Conservation (phyloP, 768 basidiomycete species). For the Podaxis carcinomalis region DNA sequence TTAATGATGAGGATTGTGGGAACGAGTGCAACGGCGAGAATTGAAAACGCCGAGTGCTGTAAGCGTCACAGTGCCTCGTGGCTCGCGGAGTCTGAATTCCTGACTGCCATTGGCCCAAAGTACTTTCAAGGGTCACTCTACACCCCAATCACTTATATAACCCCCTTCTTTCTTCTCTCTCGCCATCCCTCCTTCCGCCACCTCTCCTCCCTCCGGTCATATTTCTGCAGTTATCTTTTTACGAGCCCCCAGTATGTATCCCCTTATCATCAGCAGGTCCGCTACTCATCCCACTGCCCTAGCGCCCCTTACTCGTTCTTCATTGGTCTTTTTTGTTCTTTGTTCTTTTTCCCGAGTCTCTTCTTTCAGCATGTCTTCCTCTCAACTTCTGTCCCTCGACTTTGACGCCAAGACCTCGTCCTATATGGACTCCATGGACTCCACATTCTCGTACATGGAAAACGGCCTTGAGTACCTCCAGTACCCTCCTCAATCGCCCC, state of each 20-base stretch:
- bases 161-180: conserved; percentile 16
- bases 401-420: conserved; percentile 45
- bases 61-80: conserved; percentile 20
- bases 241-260: conserved; percentile 18
- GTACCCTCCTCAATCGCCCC: conserved; percentile 58
- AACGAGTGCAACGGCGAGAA: conserved; percentile 8
- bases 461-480: conserved; percentile 60
- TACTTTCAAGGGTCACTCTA: conserved; percentile 5
- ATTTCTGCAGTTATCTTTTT: conserved; percentile 23
- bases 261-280: conserved; percentile 20
- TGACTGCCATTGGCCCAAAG: conserved; percentile 10
- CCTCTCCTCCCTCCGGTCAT: conserved; percentile 23
- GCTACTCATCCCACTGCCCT: conserved; percentile 22
- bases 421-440: conserved; percentile 45
- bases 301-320: conserved; percentile 15
- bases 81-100: conserved; percentile 13
- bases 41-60: conserved; percentile 10
- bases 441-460: conserved; percentile 47
- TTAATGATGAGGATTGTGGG: conserved; percentile 11
- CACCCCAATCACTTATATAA: conserved; percentile 12
- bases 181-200: conserved; percentile 26
- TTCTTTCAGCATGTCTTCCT: conserved; percentile 28
- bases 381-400: conserved; percentile 37
- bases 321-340: conserved; percentile 23
- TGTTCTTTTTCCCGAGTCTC: conserved; percentile 22